Evolutionary conservation across 1,139 yeast species (phyloP).

Genomic region (Casaregolazyma lundiana): DNA sequence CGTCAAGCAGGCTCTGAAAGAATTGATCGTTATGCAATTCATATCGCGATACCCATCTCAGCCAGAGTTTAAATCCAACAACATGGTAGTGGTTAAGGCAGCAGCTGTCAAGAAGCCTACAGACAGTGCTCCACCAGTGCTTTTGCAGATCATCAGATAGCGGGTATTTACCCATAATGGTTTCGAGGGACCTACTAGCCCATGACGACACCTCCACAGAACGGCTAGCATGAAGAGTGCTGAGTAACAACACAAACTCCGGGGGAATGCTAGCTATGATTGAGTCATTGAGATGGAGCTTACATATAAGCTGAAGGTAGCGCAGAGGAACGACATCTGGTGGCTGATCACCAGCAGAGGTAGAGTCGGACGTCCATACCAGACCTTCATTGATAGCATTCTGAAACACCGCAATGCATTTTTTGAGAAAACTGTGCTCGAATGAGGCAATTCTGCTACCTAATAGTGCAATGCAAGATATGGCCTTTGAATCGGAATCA

Average conservation of each 20-base stretch:
- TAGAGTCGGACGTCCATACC: background rate
- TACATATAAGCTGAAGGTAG: constrained; percentile 3
- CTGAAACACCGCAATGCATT: background rate
- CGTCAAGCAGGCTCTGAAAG: constrained; percentile 38
- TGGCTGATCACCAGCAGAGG: background rate
- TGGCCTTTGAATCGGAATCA: background rate
- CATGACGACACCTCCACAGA: constrained; percentile 5
- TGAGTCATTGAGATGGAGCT: constrained; percentile 1
- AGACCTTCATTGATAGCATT: background rate
- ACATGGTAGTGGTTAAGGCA: constrained; percentile 9
- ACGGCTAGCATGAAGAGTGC: constrained; percentile 7
- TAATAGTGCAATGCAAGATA: constrained; percentile 2
- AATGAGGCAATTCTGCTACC: constrained; percentile 4
- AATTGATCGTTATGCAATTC: constrained; percentile 21
- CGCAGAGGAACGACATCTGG: constrained; percentile 2
- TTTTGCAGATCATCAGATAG: background rate
- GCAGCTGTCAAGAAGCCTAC: background rate
- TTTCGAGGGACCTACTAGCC: constrained; percentile 10
- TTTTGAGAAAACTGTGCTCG: background rate
- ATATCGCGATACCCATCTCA: constrained; percentile 22
- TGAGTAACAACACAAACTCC: constrained; percentile 2
- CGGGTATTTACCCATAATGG: constrained; percentile 2
- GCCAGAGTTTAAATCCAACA: constrained; percentile 26
- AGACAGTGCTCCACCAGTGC: constrained; percentile 7
- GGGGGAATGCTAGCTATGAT: background rate